A percentile compares a stretch with the other conserved stretches of the same genome.
phyloP scores from a whole-genome alignment of 129 eudicot species.

The carrot (Daucus carota) region DH1_v3.0 NC_030383.2:5455001-5455500 shows the following conservation, averaged over 20 bases:
- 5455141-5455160: conserved; percentile 69
- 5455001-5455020: conserved; percentile 23
- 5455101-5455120: conserved; percentile 34
- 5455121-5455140: conserved; percentile 42
- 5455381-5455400: conserved; percentile 31
- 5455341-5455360: conserved; percentile 36
- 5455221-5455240: conserved; percentile 33
- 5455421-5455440: conserved; percentile 51
- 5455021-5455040: conserved; percentile 16
- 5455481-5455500: conserved; percentile 45
- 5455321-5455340: conserved; percentile 46
- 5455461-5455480: conserved; percentile 47
- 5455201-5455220: conserved; percentile 43
- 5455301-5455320: conserved; percentile 60
- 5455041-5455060: background rate
- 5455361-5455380: conserved; percentile 47
- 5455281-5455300: conserved; percentile 48
- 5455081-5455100: conserved; percentile 41
- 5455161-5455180: conserved; percentile 35
- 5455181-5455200: conserved; percentile 43
- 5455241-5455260: conserved; percentile 38
- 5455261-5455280: conserved; percentile 40
- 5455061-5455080: background rate
- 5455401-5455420: conserved; percentile 62
- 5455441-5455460: conserved; percentile 52